Evolutionary conservation across 1,139 yeast species (phyloP).

Genomic region (Wickerhamiella pararugosa): DNA sequence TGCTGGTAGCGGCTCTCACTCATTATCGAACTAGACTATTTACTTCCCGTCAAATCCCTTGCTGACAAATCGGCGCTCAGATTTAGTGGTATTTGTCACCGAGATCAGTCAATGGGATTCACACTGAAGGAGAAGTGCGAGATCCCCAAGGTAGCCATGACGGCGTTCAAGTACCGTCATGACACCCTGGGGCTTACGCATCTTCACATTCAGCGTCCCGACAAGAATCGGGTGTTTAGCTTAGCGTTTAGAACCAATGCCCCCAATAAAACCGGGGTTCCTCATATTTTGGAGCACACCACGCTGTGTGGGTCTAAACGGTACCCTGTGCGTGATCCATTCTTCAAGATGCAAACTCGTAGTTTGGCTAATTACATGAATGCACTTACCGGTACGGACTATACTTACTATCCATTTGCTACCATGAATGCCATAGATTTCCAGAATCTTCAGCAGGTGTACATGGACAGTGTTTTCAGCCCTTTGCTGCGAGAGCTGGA

Average conservation of each 20-base stretch:
- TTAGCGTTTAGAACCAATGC: constrained; percentile 90
- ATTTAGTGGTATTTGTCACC: too few species aligned
- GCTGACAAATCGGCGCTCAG: too few species aligned
- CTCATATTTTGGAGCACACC: constrained; percentile 91
- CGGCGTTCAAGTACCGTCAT: constrained; percentile 64
- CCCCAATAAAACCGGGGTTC: constrained; percentile 85
- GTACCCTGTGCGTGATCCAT: constrained; percentile 92
- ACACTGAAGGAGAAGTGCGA: constrained; percentile 40
- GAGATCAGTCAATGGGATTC: constrained; percentile 8
- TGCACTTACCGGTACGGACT: constrained; percentile 97
- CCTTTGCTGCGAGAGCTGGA: constrained; percentile 71
- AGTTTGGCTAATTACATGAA: constrained; percentile 88
- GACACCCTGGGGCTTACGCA: constrained; percentile 60
- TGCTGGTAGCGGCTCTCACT: too few species aligned
- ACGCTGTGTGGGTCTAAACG: constrained; percentile 85
- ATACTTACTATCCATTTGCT: constrained; percentile 90
- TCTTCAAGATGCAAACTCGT: constrained; percentile 89
- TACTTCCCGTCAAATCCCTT: too few species aligned
- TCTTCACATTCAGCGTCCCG: constrained; percentile 70
- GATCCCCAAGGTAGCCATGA: constrained; percentile 68
- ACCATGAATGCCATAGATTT: constrained; percentile 79
- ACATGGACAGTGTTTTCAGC: constrained; percentile 71
- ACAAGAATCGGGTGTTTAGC: constrained; percentile 68
- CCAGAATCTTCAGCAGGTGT: constrained; percentile 72
- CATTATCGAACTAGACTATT: too few species aligned